Percentiles rank a stretch among this genome's conserved stretches.
phyloP scores from a whole-genome alignment of 768 basidiomycete species.

The Lyophyllum semitale region DNA sequence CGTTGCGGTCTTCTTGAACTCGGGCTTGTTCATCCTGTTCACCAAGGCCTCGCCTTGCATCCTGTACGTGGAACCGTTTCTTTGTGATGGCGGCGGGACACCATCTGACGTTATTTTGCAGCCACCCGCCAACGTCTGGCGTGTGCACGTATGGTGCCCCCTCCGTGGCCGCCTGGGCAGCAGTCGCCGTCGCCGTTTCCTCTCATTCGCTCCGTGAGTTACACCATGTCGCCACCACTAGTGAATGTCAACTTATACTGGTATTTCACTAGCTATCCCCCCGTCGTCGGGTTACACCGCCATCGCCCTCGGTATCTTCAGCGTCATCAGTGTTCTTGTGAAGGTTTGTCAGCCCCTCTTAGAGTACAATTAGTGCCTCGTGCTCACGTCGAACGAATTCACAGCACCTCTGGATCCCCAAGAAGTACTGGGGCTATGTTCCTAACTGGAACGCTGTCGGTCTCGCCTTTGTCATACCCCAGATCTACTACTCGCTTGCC shows the following conservation, averaged over 20 bases:
- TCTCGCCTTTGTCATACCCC: conserved; percentile 55
- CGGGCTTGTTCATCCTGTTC: conserved; percentile 63
- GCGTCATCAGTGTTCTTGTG: conserved; percentile 44
- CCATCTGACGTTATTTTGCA: conserved; percentile 10
- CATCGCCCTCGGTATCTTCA: conserved; percentile 50
- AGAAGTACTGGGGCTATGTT: conserved; percentile 48
- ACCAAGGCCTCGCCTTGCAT: conserved; percentile 65
- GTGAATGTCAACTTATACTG: neutral
- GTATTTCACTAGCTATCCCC: conserved; percentile 42
- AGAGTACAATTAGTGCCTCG: neutral
- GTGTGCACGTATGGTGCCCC: conserved; percentile 57
- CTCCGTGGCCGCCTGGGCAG: conserved; percentile 57
- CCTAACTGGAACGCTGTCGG: conserved; percentile 62
- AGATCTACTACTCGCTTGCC: conserved; percentile 50
- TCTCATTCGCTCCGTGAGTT: conserved; percentile 45
- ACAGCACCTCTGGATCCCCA: conserved; percentile 45
- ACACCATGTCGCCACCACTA: neutral
- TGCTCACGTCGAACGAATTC: neutral
- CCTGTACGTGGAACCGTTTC: conserved; percentile 30
- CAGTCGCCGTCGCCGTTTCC: conserved; percentile 55
- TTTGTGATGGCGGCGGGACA: neutral
- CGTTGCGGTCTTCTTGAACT: conserved; percentile 60
- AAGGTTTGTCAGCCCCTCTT: conserved; percentile 26
- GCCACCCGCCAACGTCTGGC: conserved; percentile 27
- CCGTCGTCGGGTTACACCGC: conserved; percentile 58